Evolutionary conservation across 768 basidiomycete genomes (phyloP), one percentile per base, ranked within the genome.

Genomic region (Hygrocybe punicea): DNA sequence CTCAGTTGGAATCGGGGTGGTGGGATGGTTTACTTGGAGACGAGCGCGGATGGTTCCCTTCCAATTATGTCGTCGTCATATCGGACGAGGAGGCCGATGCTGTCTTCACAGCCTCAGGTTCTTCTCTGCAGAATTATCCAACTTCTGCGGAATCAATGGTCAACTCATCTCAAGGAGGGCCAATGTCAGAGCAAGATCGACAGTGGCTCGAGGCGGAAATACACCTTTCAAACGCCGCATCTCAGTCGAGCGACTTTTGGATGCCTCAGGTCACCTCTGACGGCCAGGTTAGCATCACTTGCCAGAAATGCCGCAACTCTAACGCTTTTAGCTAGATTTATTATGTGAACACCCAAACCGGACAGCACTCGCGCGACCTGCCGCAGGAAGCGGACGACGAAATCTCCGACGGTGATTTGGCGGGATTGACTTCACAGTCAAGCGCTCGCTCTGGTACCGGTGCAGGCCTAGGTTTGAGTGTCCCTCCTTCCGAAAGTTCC

Each of bases 31-130:
- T 97, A 58, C 79, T 97, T 19, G 84, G 86, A 48, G 89, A 91
- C 54, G 87, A 90, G 69, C 84, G 96, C 51, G 96, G 96, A 56
- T 96, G 93, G 93, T 96, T 99, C 72, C 96, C 96, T 19, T 92
- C 90, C 62, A 99, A 98, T 75, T 98, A 97, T 76, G 94, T 97
- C 45, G 74, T 78, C 47, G 68, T 83, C 45, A 84, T 98, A 55
- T 80, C 84, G 23, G 89, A 91, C 60, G 86, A 90, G 65, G 91
- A 92, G 66, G 90, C 86, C 2, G 92, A 91, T 58, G 70, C 79
- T 21, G 83, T 80, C 10, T 79, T 88, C 60, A 75, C 82, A 9
- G 76, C 76, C 53, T 75, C 80, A 23, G 80, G 84, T 55, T 69
- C 72, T 33, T 72, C 80, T 53, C 60, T 60, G 52, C 57, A 46